A percentile compares a stretch with the other conserved stretches of the same genome.
These are phyloP conservation scores for Nepenthes gracilis DNA, from an alignment of 148 eudicot species.

Conservation along the genomic window DNA sequence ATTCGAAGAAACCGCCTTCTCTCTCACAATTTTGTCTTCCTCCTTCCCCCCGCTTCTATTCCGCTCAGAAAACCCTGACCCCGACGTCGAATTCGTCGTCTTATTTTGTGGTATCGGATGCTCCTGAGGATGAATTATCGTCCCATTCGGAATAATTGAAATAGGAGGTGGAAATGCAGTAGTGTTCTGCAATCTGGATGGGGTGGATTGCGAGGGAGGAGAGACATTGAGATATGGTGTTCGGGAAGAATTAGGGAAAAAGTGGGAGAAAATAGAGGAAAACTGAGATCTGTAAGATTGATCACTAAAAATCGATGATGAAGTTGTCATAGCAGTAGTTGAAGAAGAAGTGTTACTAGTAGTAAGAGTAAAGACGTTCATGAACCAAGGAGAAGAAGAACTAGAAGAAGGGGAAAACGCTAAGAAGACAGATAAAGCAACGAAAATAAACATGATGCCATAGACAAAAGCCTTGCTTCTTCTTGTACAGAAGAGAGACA, in stretches of 20 bases:
- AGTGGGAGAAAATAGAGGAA: conserved; percentile 31
- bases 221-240: conserved; percentile 4
- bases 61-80: background rate
- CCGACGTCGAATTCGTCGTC: background rate
- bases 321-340: background rate
- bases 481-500: conserved; percentile 32
- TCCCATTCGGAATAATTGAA: too few relatives aligned
- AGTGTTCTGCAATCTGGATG: conserved; percentile 14
- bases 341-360: conserved; percentile 3
- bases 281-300: conserved; percentile 39
- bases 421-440: conserved; percentile 45
- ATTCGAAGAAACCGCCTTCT: conserved; percentile 19
- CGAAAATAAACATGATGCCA: conserved; percentile 37
- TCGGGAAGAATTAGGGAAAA: conserved; percentile 29
- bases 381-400: conserved; percentile 59
- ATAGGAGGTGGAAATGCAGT: too few relatives aligned
- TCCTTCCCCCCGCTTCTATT: background rate
- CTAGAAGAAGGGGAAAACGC: conserved; percentile 55
- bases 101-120: too few relatives aligned
- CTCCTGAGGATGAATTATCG: too few relatives aligned
- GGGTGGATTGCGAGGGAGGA: background rate
- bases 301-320: conserved; percentile 16
- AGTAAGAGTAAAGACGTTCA: conserved; percentile 27
- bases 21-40: conserved; percentile 3
- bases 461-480: conserved; percentile 36